A percentile compares a stretch with the other conserved stretches of the same genome.
These are phyloP conservation scores for Ichthyophthirius multifiliis DNA, from an alignment of 169 alveolate species.

Conservation along the genomic window DNA sequence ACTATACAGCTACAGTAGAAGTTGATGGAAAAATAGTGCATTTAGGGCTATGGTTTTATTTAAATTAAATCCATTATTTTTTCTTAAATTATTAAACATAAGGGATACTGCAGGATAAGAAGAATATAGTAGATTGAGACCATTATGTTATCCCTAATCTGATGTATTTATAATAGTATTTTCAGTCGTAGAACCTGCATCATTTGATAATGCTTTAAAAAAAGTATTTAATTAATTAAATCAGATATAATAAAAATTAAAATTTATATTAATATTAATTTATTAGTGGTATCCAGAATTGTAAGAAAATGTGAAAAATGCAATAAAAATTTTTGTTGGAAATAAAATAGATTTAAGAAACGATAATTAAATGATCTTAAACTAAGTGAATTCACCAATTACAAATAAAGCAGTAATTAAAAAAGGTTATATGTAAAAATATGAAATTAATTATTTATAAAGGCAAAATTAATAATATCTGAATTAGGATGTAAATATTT, in stretches of 20 bases:
- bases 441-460: background rate
- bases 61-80: background rate
- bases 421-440: background rate
- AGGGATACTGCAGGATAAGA: constrained; percentile 76
- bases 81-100: background rate
- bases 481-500: constrained; percentile 30
- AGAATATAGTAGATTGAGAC: constrained; percentile 62
- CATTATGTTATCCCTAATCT: constrained; percentile 48
- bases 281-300: constrained; percentile 54
- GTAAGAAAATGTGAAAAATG: constrained; percentile 23
- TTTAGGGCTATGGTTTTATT: constrained; percentile 41
- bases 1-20: constrained; percentile 31
- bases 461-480: constrained; percentile 17
- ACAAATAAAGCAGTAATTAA: no score
- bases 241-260: background rate
- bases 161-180: constrained; percentile 59
- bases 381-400: background rate
- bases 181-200: constrained; percentile 49
- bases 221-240: constrained; percentile 19
- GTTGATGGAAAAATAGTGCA: constrained; percentile 27
- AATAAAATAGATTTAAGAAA: constrained; percentile 42
- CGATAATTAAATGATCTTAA: background rate
- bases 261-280: background rate
- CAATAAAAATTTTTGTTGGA: constrained; percentile 50
- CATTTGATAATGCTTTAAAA: constrained; percentile 51